Evolutionary conservation across 192 early-diverging fungal genomes (phyloP).

Genomic region (Mortierella claussenii): DNA sequence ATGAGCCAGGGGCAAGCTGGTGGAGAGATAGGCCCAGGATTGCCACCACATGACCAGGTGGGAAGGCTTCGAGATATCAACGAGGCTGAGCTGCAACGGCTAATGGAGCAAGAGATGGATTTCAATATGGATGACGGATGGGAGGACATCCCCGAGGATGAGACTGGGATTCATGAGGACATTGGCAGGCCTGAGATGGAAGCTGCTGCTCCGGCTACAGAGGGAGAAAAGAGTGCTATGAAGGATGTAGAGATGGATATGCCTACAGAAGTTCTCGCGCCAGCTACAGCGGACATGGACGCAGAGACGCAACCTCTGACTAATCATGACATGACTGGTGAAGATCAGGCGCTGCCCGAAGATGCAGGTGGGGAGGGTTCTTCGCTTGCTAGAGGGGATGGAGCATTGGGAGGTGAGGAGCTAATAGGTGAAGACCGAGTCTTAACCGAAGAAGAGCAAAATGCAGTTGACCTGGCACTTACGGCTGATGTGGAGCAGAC

Average conservation of each 20-base stretch:
- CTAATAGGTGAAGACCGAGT: too few species aligned
- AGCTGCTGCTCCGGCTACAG: neutral
- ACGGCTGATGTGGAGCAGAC: too few species aligned
- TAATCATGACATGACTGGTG: neutral
- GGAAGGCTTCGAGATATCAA: neutral
- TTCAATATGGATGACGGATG: slow-evolving; percentile 11
- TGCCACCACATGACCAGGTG: neutral
- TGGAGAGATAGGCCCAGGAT: too few species aligned
- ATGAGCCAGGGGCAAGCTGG: too few species aligned
- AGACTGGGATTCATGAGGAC: too few species aligned
- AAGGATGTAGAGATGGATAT: neutral
- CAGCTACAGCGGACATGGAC: neutral
- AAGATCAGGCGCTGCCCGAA: neutral
- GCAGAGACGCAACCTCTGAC: neutral
- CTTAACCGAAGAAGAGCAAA: too few species aligned
- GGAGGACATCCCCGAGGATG: slow-evolving; percentile 17
- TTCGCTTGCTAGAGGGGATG: too few species aligned
- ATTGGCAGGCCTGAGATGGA: too few species aligned
- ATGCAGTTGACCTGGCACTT: too few species aligned
- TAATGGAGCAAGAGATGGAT: neutral
- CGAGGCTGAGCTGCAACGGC: neutral
- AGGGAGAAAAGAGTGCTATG: neutral
- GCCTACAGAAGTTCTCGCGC: neutral
- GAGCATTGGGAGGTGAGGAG: too few species aligned
- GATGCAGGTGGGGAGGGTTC: too few species aligned